phyloP scores from a whole-genome alignment of 2,329 filamentous ascomycete species.

The Penicillium nordicum region DNA sequence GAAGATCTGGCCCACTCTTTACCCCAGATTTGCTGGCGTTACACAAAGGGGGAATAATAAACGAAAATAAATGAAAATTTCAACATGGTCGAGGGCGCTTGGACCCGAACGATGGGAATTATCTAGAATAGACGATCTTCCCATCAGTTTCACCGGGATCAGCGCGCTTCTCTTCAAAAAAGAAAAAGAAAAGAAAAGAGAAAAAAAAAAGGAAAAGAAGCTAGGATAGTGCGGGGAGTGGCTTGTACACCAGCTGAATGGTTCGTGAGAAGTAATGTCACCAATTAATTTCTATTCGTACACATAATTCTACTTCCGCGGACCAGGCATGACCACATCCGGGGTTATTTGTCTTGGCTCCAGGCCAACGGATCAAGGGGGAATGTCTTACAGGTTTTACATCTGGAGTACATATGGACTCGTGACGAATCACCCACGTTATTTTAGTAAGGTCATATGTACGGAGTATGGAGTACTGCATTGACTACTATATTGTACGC shows the following conservation, averaged over 20 bases:
- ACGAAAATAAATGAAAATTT: slow-evolving; percentile 4
- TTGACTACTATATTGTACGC: neutral
- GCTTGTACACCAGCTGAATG: neutral
- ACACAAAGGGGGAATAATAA: slow-evolving; percentile 9
- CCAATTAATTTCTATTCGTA: neutral
- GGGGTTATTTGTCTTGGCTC: slow-evolving; percentile 1
- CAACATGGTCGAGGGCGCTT: slow-evolving; percentile 11
- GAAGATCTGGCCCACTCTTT: slow-evolving; percentile 27
- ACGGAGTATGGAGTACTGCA: neutral
- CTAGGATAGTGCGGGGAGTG: slow-evolving; percentile 3
- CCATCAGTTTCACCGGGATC: neutral
- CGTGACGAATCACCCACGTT: slow-evolving; percentile 3
- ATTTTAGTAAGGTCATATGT: neutral
- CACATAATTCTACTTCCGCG: neutral
- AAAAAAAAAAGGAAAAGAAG: neutral
- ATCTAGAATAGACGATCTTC: neutral
- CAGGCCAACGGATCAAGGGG: neutral
- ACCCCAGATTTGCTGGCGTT: slow-evolving; percentile 25
- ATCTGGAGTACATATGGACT: neutral
- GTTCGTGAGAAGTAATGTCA: neutral
- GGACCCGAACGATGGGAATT: neutral
- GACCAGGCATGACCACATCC: neutral
- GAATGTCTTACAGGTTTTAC: slow-evolving; percentile 4
- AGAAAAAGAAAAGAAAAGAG: neutral
- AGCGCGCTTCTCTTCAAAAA: neutral